Evolutionary conservation across 306 rosid genomes (phyloP).

Genomic region (Benincasa hispida): DNA sequence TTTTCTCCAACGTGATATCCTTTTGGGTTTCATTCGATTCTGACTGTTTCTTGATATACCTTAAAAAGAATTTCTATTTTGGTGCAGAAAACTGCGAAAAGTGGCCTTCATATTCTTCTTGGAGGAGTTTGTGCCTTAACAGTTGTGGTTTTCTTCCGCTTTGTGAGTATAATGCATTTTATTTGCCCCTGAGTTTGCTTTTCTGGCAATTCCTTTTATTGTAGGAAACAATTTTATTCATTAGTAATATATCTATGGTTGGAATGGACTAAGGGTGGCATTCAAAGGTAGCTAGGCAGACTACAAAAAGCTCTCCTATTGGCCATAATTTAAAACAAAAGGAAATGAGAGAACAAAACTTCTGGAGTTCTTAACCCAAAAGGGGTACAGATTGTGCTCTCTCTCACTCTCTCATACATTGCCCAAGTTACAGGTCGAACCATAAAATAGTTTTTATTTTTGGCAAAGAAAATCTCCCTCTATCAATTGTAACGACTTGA

Average conservation of each 20-base stretch:
- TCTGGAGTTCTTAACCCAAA: neutral
- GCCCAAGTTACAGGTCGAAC: neutral
- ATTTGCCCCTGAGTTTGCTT: constrained; percentile 6
- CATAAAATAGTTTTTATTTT: neutral
- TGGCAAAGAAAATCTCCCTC: too few species aligned
- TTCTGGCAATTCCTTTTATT: neutral
- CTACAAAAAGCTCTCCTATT: too few species aligned
- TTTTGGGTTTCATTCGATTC: neutral
- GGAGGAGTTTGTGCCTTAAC: constrained; percentile 96
- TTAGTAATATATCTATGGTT: neutral
- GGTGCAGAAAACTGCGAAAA: constrained; percentile 80
- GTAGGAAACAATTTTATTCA: neutral
- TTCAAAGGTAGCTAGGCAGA: neutral
- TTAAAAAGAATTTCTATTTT: constrained; percentile 11
- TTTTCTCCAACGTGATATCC: neutral
- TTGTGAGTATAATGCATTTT: constrained; percentile 43
- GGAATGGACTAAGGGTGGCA: neutral
- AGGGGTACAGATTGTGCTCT: neutral
- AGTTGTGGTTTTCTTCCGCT: constrained; percentile 89
- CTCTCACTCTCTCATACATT: neutral
- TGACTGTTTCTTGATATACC: neutral
- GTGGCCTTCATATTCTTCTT: constrained; percentile 92
- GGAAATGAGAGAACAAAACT: neutral
- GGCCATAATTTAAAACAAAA: neutral
- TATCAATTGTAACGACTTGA: too few species aligned